Evolutionary conservation across 2,329 filamentous ascomycete species (phyloP).

Genomic region (Hymenoscyphus fraxineus): DNA sequence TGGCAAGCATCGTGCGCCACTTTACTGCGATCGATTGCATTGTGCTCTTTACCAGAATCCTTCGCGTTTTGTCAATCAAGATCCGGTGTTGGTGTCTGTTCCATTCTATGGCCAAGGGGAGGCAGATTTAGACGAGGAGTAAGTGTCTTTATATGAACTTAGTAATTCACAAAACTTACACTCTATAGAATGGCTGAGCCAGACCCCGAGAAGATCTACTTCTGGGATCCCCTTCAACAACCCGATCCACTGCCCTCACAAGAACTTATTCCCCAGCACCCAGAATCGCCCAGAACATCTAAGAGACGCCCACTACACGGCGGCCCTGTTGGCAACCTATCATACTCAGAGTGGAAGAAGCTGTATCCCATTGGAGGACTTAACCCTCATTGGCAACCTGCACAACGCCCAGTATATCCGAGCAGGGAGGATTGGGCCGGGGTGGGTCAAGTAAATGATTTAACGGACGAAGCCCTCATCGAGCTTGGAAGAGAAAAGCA

Average conservation of each 20-base stretch:
- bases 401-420: not conserved
- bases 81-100: conserved; percentile 6
- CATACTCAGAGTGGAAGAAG: not conserved
- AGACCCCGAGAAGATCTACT: not conserved
- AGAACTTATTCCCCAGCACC: no score
- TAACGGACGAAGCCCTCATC: not conserved
- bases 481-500: conserved; percentile 19
- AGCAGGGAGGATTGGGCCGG: not conserved
- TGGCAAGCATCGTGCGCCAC: conserved; percentile 14
- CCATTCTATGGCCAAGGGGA: not conserved
- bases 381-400: not conserved
- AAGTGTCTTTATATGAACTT: not conserved
- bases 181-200: not conserved
- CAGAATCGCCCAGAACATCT: not conserved
- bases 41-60: conserved; percentile 16
- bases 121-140: not conserved
- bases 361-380: not conserved
- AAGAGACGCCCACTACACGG: no score
- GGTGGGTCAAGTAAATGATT: no score
- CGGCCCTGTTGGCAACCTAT: not conserved
- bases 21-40: conserved; percentile 11
- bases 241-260: not conserved
- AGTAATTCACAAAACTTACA: not conserved
- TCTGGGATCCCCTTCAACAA: conserved; percentile 20
- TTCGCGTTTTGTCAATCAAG: conserved; percentile 6